Conservation (phyloP, 1,284 basidiomycete species). For the Tausonia pullulans region DNA sequence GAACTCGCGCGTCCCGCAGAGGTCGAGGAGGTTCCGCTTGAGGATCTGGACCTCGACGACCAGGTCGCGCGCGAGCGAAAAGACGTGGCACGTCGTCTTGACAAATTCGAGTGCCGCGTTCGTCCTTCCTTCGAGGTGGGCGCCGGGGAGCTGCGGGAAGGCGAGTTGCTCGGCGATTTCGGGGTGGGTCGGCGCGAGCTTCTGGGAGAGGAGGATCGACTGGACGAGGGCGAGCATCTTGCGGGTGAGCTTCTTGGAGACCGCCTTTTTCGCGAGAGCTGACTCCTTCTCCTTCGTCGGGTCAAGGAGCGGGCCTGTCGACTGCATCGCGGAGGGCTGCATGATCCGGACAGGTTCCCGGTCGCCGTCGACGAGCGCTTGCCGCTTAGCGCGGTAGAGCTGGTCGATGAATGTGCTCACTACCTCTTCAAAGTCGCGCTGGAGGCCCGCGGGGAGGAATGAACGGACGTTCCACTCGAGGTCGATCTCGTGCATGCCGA, state of each 20-base stretch:
- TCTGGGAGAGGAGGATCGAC: constrained; percentile 53
- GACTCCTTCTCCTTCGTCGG: constrained; percentile 56
- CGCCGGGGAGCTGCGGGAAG: constrained; percentile 83
- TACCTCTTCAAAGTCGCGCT: constrained; percentile 61
- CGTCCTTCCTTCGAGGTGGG: constrained; percentile 52
- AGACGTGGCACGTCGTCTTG: constrained; percentile 76
- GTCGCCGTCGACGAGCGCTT: constrained; percentile 36
- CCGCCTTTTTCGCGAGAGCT: constrained; percentile 58
- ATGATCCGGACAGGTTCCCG: constrained; percentile 65
- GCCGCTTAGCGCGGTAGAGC: constrained; percentile 64
- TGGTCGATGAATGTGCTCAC: constrained; percentile 79
- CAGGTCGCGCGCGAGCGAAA: constrained; percentile 64
- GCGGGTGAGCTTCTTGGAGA: constrained; percentile 70
- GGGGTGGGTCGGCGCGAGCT: constrained; percentile 46
- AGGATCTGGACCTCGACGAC: constrained; percentile 77
- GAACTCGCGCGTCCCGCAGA: constrained; percentile 82
- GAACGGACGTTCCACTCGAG: constrained; percentile 93
- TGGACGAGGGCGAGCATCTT: constrained; percentile 64
- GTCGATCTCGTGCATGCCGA: constrained; percentile 51
- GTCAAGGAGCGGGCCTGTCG: constrained; percentile 40
- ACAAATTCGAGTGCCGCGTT: constrained; percentile 81
- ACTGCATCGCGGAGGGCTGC: constrained; percentile 52
- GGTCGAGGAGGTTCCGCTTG: constrained; percentile 78
- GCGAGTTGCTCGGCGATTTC: constrained; percentile 47
- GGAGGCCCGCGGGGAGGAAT: constrained; percentile 77